A percentile compares a stretch with the other conserved stretches of the same genome.
phyloP scores from a whole-genome alignment of 1,284 basidiomycete genomes.

The Porodaedalea pini region DNA sequence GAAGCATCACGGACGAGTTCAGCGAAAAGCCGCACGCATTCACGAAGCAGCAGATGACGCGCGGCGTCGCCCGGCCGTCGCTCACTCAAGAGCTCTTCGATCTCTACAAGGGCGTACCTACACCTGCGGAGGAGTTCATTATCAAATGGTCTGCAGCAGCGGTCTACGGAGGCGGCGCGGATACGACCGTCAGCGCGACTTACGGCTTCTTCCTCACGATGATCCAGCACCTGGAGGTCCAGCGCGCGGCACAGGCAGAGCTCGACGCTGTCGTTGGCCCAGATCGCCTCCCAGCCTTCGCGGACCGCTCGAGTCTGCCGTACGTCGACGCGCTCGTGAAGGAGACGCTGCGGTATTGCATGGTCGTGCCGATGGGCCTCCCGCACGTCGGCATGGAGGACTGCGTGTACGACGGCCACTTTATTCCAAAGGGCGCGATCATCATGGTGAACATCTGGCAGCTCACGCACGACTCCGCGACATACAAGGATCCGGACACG shows the following conservation, averaged over 20 bases:
- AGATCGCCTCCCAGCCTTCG: slow-evolving; percentile 28
- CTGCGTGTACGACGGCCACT: slow-evolving; percentile 22
- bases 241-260: slow-evolving; percentile 27
- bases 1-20: slow-evolving; percentile 6
- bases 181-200: slow-evolving; percentile 21
- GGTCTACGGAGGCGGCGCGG: slow-evolving; percentile 21
- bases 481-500: slow-evolving; percentile 22
- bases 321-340: slow-evolving; percentile 30
- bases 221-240: slow-evolving; percentile 25
- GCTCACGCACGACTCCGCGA: slow-evolving; percentile 21
- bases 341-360: slow-evolving; percentile 28
- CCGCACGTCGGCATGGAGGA: slow-evolving; percentile 24
- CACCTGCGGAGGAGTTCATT: slow-evolving; percentile 18
- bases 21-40: slow-evolving; percentile 18
- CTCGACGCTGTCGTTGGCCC: slow-evolving; percentile 27
- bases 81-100: slow-evolving; percentile 16
- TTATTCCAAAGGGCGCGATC: slow-evolving; percentile 24
- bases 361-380: slow-evolving; percentile 23
- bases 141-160: slow-evolving; percentile 22
- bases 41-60: slow-evolving; percentile 15
- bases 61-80: slow-evolving; percentile 11
- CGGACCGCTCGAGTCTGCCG: slow-evolving; percentile 26
- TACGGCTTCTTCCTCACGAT: slow-evolving; percentile 23
- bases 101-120: neutral
- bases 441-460: slow-evolving; percentile 21